Base-by-base conservation (phyloP, 2,329 filamentous ascomycete genomes). In the Alternaria consortialis region DNA sequence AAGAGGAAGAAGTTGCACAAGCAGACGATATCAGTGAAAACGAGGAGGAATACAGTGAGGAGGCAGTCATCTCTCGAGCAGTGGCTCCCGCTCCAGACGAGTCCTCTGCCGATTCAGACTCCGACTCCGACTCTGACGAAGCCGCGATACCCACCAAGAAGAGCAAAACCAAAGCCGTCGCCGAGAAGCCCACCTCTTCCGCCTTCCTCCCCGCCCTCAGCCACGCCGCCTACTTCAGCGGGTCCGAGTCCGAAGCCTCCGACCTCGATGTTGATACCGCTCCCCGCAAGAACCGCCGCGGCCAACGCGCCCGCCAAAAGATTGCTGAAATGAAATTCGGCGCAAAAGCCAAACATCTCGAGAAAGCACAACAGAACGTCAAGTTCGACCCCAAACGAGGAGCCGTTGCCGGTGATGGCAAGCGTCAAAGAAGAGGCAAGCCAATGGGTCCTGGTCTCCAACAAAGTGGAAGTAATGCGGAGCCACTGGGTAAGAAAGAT, bases 251-350 rank as follows among this genome's bases (percentile, higher is more conserved):
- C 0, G 89, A 91, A 64, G 81, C 91, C 23, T 91, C 93, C 53
- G 81, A 83, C 32, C 78, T 84, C 23, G 81, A 83, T 17, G 69
- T 77, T 2, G 86, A 85, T 6, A 83, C 83, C 5, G 67, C 82
- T 1, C 79, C 84, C 0, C 87, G 87, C 69, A 94, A 93, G 79
- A 94, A 94, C 71, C 85, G 91, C 23, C 84, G 88, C 47, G 92
- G 92, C 4, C 92, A 96, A 79, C 86, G 88, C 43, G 91, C 90
- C n/a, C 87, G 92, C 8, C 90, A 91, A 74, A 87, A 88, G 25
- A 90, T 95, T 60, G 91, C 88, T 83, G 91, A 94, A 81, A 90
- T 92, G 80, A 94, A 94, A 74, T 94, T 85, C 75, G 91, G 91
- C 51, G 83, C 84, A 13, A 84, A 86, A 63, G 92, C 92, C 1